These are phyloP conservation scores for Chlorophyllum brunneum DNA, from an alignment of 768 basidiomycete species.

Conservation along the genomic window DNA sequence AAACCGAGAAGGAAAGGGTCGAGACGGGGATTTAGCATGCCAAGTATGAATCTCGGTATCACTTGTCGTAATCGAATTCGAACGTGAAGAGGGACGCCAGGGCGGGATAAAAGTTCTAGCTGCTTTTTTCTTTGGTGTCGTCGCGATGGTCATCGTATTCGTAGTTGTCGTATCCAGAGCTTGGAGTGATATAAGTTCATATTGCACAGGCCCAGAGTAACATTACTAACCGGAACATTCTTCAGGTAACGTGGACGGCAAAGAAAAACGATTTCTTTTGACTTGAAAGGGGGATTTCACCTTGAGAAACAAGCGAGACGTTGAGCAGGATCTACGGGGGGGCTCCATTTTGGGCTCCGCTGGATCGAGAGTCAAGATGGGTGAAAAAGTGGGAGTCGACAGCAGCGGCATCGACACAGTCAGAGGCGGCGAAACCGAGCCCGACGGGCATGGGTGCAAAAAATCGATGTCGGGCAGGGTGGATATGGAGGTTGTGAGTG, in stretches of 20 bases:
- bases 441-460: background rate
- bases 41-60: constrained; percentile 10
- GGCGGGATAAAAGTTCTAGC: background rate
- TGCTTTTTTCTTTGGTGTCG: background rate
- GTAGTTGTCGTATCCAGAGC: background rate
- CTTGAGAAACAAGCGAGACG: constrained; percentile 12
- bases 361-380: constrained; percentile 6
- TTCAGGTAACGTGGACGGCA: background rate
- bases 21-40: constrained; percentile 16
- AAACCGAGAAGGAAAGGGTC: constrained; percentile 19
- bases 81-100: background rate
- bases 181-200: background rate
- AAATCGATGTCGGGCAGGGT: background rate
- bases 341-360: background rate
- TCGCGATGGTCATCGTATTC: background rate
- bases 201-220: too few species aligned
- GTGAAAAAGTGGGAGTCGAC: constrained; percentile 15
- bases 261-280: constrained; percentile 1
- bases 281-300: constrained; percentile 8
- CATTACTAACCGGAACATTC: background rate
- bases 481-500: background rate
- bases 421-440: background rate
- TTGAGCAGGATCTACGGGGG: background rate
- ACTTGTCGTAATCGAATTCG: constrained; percentile 13
- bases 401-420: background rate